Base-by-base conservation (phyloP, 2,329 filamentous ascomycete species). In the Diaporthe destruens region DNA sequence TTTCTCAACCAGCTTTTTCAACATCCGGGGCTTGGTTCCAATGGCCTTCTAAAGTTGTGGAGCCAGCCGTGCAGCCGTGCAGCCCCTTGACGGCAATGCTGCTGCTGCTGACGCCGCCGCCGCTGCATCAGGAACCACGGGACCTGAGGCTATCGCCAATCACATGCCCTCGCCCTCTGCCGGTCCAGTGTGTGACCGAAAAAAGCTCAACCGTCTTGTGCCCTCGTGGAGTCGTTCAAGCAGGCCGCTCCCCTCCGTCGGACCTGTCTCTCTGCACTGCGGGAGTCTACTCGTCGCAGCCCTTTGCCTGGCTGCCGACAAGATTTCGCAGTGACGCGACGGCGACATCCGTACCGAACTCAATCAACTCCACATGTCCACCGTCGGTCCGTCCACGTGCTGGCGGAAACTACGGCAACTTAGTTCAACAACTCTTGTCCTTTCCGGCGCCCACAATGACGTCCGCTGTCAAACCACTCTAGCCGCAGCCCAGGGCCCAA, bases 1-100 rank as follows among this genome's bases (percentile, higher is more conserved):
- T 16, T 44, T 23, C 6, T 59, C 59, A 20, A 49, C 12, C 44
- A 29, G 14, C 7, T 32, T 23, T 23, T 51, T 29, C 44, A 51
- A 12, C 32, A 14, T 65, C 14, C 44, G 49, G 32, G 25, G 16
- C 42, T 36, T 51, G 44, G 53, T 66, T 66, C 61, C 61, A 66
- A 65, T 49, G 11, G 59, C 44, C 44, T 65, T 51, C 59, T 65
- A n/a, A n/a, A n/a, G n/a, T n/a, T n/a, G n/a, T n/a, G 42, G 59
- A 65, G 51, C 29, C 42, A 36, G 59, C 42, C 59, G 12, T 51
- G 25, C 39, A 65, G 39, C 39, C 5, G 9, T 47, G 23, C 36
- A 61, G 57, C 36, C 39, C 42, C n/a, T 49, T n/a, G 44, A 9
- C 14, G 44, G 18, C n/a, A 1, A 20, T 47, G 44, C 6, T 47